Evolutionary conservation across 2,329 filamentous ascomycete species (phyloP).

Genomic region (Fusarium denticulatum): DNA sequence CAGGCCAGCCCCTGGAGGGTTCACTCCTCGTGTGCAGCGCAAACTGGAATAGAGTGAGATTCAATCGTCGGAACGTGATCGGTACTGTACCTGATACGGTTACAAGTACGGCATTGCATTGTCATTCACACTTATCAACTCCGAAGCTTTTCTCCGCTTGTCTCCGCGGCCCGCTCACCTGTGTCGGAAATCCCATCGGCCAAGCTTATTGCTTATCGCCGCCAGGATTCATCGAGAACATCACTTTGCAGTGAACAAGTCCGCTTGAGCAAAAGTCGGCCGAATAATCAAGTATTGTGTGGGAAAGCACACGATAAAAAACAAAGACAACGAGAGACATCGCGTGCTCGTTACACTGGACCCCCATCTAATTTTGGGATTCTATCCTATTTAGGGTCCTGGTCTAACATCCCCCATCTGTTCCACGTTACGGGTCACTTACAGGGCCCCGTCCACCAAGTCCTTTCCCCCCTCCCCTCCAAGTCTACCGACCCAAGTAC

Average conservation of each 20-base stretch:
- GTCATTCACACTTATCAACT: constrained; percentile 20
- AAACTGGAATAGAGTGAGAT: constrained; percentile 18
- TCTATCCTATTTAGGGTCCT: constrained; percentile 17
- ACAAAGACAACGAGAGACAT: constrained; percentile 26
- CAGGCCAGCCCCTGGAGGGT: constrained; percentile 33
- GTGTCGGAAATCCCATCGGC: constrained; percentile 33
- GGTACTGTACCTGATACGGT: constrained; percentile 17
- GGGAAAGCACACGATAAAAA: constrained; percentile 28
- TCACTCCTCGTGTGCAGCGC: constrained; percentile 18
- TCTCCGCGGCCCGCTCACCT: constrained; percentile 24
- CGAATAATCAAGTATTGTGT: constrained; percentile 3
- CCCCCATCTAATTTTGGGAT: constrained; percentile 16
- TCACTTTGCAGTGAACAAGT: neutral
- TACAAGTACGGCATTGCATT: constrained; percentile 32
- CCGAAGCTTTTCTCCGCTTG: constrained; percentile 40
- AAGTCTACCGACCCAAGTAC: constrained; percentile 2
- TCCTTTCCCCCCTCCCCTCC: constrained; percentile 19
- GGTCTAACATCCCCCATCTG: constrained; percentile 3
- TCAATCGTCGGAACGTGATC: constrained; percentile 20
- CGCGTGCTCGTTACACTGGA: constrained; percentile 28
- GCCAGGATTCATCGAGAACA: neutral
- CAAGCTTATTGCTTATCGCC: constrained; percentile 19
- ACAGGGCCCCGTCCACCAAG: constrained; percentile 18
- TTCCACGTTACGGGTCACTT: neutral
- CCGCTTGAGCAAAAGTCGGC: neutral